Evolutionary conservation across 352 stramenopile species (phyloP).

Genomic region (Phytophthora crassamura): DNA sequence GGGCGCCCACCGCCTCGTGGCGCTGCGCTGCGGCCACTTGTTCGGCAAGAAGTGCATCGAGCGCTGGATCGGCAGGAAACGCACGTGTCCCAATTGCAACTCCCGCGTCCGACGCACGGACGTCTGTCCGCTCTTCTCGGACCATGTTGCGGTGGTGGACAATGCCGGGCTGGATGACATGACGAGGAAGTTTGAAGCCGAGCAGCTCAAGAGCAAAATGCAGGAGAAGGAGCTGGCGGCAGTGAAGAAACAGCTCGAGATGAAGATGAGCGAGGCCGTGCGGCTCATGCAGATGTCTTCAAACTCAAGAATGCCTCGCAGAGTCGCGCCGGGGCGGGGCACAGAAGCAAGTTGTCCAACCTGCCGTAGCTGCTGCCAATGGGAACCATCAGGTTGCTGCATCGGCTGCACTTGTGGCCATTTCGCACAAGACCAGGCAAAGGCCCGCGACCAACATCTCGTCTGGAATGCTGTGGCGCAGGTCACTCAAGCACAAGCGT

Average conservation of each 20-base stretch:
- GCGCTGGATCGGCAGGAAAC: constrained; percentile 65
- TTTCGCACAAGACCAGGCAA: not conserved
- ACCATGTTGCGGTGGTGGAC: constrained; percentile 80
- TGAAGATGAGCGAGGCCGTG: constrained; percentile 29
- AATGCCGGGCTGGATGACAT: constrained; percentile 69
- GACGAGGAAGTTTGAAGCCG: constrained; percentile 61
- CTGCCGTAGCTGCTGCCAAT: not conserved
- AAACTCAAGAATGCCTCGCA: constrained; percentile 38
- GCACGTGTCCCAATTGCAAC: constrained; percentile 78
- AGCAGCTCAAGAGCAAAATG: constrained; percentile 53
- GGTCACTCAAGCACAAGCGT: not conserved
- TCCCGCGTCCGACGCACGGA: constrained; percentile 50
- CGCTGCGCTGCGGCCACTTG: constrained; percentile 80
- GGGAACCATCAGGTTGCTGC: not conserved
- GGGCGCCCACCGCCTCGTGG: too few relatives aligned
- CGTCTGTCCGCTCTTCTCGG: constrained; percentile 66
- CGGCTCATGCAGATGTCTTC: constrained; percentile 33
- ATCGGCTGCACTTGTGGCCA: not conserved
- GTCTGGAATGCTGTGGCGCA: not conserved
- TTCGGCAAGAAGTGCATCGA: constrained; percentile 85
- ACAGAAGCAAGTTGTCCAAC: constrained; percentile 5
- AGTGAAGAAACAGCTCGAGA: constrained; percentile 50
- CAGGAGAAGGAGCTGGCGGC: constrained; percentile 56
- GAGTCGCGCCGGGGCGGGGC: constrained; percentile 33
- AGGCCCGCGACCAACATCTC: too few relatives aligned